Evolutionary conservation across 441 rosid species (phyloP), one percentile per base, ranked within the genome.

Genomic region (Heliophila coronopifolia): DNA sequence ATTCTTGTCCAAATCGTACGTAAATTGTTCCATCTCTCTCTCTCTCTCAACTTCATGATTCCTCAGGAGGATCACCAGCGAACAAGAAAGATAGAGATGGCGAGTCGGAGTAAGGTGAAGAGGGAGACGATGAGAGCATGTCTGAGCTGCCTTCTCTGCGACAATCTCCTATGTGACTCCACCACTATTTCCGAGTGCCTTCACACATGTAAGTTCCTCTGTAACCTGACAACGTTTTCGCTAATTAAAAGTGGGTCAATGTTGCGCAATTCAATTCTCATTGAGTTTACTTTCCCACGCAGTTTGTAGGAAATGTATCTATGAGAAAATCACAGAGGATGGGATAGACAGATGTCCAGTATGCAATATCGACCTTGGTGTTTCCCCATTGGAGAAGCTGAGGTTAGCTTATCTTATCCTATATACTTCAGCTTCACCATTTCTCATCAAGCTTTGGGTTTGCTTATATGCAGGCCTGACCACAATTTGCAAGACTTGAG

Each of bases 291-390:
- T 31, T 31, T 58, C 23, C 4, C 32, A 43, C 63, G 48, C 76
- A 91, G 93, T 91, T 70, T 91, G 98, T 76, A 84, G 98, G 50
- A 81, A 77, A 61, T 91, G 98, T 73, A 83, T 91, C 44, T 75
- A 73, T 61, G 71, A 62, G 58, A 86, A 83, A 74, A 76, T 91
- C 59, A 51, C 74, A 18, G 88, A 84, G 42, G 96, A 87, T 34
- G 96, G 76, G 54, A 51, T 77, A 45, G 93, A 87, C 50, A 20
- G 55, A 49, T 91, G 98, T 57, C 98, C 98, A 5, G 68, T 74
- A 37, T 86, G 95, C 60, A 69, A 76, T 53, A 83, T 77, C 23
- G 73, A 77, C 66, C 75, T 86, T 38, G 92, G 95, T 7, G 75
- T 83, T 68, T 66, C 70, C 30, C 92, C 95, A 15, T 32, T 79